phyloP scores from a whole-genome alignment of 192 early-diverging fungal genomes.

The Coemansia sp. region DNA sequence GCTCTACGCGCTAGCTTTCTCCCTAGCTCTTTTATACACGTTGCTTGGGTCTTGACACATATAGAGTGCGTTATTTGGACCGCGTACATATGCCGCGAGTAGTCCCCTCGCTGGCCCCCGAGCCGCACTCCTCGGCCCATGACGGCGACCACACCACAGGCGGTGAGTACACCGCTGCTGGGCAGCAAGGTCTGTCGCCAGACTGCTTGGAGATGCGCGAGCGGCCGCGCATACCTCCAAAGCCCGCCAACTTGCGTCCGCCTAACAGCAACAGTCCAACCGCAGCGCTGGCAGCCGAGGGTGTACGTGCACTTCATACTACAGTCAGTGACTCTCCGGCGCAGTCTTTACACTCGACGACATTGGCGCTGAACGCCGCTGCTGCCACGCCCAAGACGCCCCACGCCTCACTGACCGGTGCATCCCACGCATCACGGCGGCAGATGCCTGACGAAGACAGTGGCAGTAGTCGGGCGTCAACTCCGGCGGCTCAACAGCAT shows the following conservation, averaged over 20 bases:
- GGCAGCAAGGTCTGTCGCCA: conserved; percentile 7
- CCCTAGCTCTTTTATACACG: neutral
- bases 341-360: conserved; percentile 26
- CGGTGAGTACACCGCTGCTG: neutral
- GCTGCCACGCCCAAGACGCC: conserved; percentile 25
- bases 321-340: conserved; percentile 26
- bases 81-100: conserved; percentile 9
- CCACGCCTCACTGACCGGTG: neutral
- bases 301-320: conserved; percentile 25
- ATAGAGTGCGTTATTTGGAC: neutral
- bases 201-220: conserved; percentile 37
- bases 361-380: conserved; percentile 24
- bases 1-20: neutral
- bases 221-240: conserved; percentile 50
- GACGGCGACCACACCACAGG: neutral
- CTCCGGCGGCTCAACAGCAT: conserved; percentile 4
- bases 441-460: neutral
- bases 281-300: conserved; percentile 23
- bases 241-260: conserved; percentile 46
- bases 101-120: conserved; percentile 3
- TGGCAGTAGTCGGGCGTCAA: neutral
- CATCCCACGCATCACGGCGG: conserved; percentile 1
- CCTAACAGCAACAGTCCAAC: conserved; percentile 15
- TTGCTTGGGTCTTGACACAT: neutral
- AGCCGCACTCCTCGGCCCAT: conserved; percentile 6